Conservation (phyloP, 129 eudicot genomes). For the Saposhnikovia divaricata region DNA sequence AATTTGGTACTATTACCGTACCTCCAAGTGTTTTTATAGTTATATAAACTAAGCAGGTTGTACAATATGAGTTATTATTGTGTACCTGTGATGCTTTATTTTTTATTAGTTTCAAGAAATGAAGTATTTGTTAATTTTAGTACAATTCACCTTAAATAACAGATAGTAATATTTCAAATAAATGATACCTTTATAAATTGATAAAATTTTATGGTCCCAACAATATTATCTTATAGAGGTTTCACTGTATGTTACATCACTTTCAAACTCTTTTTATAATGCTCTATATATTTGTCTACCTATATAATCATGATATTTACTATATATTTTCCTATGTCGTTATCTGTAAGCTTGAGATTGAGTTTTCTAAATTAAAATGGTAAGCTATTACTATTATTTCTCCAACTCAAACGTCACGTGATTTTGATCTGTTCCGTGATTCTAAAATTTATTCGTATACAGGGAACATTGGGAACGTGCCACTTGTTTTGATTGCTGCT, state of each 20-base stretch:
- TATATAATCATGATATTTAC: not conserved
- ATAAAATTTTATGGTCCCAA: not conserved
- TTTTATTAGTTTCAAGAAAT: not conserved
- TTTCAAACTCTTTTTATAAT: not conserved
- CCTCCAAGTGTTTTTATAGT: not conserved
- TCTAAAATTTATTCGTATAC: slow-evolving; percentile 4
- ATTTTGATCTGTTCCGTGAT: not conserved
- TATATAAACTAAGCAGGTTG: not conserved
- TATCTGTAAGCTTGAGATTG: too few relatives aligned
- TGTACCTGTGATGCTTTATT: not conserved
- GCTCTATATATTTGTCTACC: not conserved
- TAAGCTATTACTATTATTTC: not conserved
- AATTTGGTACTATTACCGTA: not conserved
- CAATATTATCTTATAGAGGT: not conserved
- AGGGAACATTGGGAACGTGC: slow-evolving; percentile 96
- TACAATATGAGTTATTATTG: not conserved
- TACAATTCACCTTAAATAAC: not conserved
- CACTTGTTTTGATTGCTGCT: slow-evolving; percentile 92
- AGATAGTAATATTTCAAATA: not conserved
- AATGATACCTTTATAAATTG: not conserved
- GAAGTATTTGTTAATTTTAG: not conserved
- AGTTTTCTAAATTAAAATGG: not conserved
- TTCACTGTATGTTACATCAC: not conserved
- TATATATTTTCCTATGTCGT: not conserved
- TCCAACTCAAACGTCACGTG: not conserved